phyloP scores from a whole-genome alignment of 2,329 filamentous ascomycete species.

The Trichoderma sp. region DNA sequence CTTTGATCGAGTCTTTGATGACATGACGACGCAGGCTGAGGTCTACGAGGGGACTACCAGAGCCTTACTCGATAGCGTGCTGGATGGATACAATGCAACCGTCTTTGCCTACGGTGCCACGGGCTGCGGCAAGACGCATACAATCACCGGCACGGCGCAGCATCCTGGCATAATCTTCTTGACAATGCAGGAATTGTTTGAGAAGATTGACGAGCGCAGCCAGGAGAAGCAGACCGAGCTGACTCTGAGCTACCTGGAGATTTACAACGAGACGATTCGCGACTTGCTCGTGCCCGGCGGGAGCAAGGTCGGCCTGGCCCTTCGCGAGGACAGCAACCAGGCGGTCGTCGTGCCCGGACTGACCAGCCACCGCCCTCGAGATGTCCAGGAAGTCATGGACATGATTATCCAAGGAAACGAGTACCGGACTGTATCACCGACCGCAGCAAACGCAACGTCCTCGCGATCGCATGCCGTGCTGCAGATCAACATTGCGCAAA shows the following conservation, averaged over 20 bases:
- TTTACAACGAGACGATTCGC: slow-evolving; percentile 98
- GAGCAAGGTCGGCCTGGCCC: slow-evolving; percentile 81
- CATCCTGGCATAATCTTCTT: slow-evolving; percentile 97
- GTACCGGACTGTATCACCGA: slow-evolving; percentile 92
- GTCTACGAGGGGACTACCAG: slow-evolving; percentile 94
- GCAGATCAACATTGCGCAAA: slow-evolving; percentile 94
- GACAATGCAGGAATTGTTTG: slow-evolving; percentile 98
- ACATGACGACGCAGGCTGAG: slow-evolving; percentile 86
- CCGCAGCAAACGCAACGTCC: slow-evolving; percentile 94
- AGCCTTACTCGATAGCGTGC: slow-evolving; percentile 85
- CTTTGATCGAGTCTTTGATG: slow-evolving; percentile 96
- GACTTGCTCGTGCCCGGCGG: slow-evolving; percentile 86
- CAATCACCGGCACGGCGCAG: slow-evolving; percentile 87
- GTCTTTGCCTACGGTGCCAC: slow-evolving; percentile 98
- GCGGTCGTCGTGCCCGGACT: slow-evolving; percentile 88
- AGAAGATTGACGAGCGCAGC: slow-evolving; percentile 85
- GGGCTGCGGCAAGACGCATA: slow-evolving; percentile 97
- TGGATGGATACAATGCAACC: slow-evolving; percentile 98
- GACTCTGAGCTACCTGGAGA: slow-evolving; percentile 92
- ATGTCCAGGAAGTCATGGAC: slow-evolving; percentile 97
- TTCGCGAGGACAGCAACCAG: slow-evolving; percentile 92
- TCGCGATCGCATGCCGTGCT: slow-evolving; percentile 96
- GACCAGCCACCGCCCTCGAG: slow-evolving; percentile 85
- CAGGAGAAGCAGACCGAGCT: slow-evolving; percentile 88
- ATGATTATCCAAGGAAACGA: slow-evolving; percentile 97